Percentiles rank a stretch among this genome's conserved stretches.
Conservation (phyloP, 2,329 filamentous ascomycete species). For the Emmonsia crescens region DNA sequence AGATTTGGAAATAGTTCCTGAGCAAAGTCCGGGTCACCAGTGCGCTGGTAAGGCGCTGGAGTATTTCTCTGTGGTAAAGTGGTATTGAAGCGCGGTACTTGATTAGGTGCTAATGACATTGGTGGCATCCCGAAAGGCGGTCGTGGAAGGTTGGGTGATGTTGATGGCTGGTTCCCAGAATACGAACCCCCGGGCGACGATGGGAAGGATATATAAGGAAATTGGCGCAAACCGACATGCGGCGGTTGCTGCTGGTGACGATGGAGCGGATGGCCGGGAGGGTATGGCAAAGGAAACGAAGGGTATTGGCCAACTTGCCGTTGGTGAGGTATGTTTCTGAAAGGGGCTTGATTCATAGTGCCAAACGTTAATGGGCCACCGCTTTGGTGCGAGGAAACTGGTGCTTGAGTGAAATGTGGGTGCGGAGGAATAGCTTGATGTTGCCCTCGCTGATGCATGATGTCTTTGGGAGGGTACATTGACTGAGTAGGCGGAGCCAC, state of each 20-base stretch:
- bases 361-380: constrained; percentile 28
- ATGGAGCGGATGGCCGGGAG: neutral
- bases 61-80: constrained; percentile 2
- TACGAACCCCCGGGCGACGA: neutral
- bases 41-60: constrained; percentile 37
- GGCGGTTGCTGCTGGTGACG: neutral
- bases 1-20: constrained; percentile 24
- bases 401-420: neutral
- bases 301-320: constrained; percentile 32
- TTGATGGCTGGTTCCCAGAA: neutral
- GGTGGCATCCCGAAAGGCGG: neutral
- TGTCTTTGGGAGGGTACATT: constrained; percentile 25
- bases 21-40: constrained; percentile 36
- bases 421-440: neutral
- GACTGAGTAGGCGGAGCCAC: constrained; percentile 48
- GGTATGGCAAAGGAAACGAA: neutral
- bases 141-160: neutral
- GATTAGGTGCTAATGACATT: neutral
- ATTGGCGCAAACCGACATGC: neutral
- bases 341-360: constrained; percentile 32
- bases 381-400: constrained; percentile 38
- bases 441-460: neutral
- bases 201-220: neutral
- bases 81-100: neutral
- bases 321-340: constrained; percentile 38